These are phyloP conservation scores for Spergularia marina DNA, from an alignment of 148 eudicot species.

Conservation along the genomic window DNA sequence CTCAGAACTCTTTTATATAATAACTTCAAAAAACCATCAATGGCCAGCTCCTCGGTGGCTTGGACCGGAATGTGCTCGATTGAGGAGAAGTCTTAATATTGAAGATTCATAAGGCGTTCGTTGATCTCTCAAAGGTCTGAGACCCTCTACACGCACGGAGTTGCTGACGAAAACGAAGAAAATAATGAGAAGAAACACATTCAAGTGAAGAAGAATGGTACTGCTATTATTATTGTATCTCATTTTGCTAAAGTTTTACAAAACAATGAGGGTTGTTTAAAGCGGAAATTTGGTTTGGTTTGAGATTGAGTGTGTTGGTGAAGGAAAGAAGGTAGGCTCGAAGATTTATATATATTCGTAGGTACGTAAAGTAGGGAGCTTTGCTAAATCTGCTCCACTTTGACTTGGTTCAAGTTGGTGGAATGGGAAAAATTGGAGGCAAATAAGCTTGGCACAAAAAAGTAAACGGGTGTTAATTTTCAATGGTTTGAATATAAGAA, in stretches of 20 bases:
- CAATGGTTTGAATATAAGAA: slow-evolving; percentile 16
- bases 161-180: slow-evolving; percentile 8
- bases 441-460: slow-evolving; percentile 6
- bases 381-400: neutral
- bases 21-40: neutral
- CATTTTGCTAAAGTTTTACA: neutral
- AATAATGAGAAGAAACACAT: slow-evolving; percentile 11
- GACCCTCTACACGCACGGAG: slow-evolving; percentile 16
- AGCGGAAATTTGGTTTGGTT: neutral
- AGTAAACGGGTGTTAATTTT: slow-evolving; percentile 15
- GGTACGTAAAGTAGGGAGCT: neutral
- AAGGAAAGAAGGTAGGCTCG: neutral
- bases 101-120: neutral
- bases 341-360: neutral
- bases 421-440: neutral
- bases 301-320: neutral
- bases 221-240: neutral
- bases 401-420: slow-evolving; percentile 18
- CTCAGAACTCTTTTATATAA: too few relatives aligned
- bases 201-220: neutral
- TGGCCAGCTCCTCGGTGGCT: slow-evolving; percentile 29
- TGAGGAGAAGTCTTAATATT: neutral
- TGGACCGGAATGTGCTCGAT: slow-evolving; percentile 22
- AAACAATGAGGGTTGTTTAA: neutral
- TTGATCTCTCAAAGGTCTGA: slow-evolving; percentile 17